These are phyloP conservation scores for Trichomonas tenax DNA, from an alignment of 208 protist genomes.

Conservation along the genomic window DNA sequence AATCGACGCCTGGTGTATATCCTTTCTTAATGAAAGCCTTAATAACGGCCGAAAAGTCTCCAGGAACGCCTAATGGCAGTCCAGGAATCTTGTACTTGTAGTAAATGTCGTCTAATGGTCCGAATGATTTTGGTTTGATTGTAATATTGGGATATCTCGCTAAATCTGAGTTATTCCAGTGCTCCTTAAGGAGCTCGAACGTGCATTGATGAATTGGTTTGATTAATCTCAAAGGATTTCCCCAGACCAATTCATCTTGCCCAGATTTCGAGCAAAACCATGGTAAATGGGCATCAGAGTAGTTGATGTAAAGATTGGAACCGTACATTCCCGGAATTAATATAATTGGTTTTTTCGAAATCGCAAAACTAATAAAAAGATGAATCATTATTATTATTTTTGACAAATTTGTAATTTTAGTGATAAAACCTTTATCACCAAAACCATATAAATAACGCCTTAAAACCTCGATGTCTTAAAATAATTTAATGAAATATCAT, in stretches of 20 bases:
- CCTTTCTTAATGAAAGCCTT: not conserved
- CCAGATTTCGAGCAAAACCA: not conserved
- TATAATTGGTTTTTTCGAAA: not conserved
- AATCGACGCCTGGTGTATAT: not conserved
- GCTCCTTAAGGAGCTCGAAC: not conserved
- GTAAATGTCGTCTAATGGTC: not conserved
- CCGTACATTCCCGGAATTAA: not conserved
- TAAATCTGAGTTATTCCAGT: not conserved
- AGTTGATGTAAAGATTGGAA: not conserved
- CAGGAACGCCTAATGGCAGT: not conserved
- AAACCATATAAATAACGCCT: too few relatives aligned
- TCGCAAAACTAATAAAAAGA: not conserved
- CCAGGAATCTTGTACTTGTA: not conserved
- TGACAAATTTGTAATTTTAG: too few relatives aligned
- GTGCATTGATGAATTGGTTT: not conserved
- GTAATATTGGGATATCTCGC: not conserved
- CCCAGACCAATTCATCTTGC: not conserved
- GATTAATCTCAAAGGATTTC: not conserved
- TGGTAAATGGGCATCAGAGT: not conserved
- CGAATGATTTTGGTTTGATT: not conserved
- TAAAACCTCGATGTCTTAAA: too few relatives aligned
- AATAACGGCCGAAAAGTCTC: not conserved
- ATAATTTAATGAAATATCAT: too few relatives aligned
- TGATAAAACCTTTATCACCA: too few relatives aligned
- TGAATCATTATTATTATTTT: not conserved